Evolutionary conservation across 306 rosid genomes (phyloP).

Genomic region (Datisca glomerata): DNA sequence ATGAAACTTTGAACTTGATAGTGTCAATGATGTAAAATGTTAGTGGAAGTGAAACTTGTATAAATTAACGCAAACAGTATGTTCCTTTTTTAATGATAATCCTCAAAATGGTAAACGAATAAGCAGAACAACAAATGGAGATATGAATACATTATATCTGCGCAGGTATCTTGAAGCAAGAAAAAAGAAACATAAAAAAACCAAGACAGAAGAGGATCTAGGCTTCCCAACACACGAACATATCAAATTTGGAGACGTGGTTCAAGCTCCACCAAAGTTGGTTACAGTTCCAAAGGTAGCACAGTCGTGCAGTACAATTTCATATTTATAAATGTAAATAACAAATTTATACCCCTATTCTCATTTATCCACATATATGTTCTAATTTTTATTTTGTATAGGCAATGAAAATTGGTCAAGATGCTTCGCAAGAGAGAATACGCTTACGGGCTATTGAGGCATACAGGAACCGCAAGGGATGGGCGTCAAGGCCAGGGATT

Average conservation of each 20-base stretch:
- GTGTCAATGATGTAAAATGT: too few species aligned
- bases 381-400: constrained; percentile 18
- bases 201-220: constrained; percentile 23
- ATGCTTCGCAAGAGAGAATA: constrained; percentile 74
- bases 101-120: too few species aligned
- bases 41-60: too few species aligned
- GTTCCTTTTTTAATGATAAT: too few species aligned
- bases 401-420: constrained; percentile 50
- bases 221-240: constrained; percentile 68
- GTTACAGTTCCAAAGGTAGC: constrained; percentile 52
- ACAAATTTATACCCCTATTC: constrained; percentile 1
- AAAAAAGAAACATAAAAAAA: constrained; percentile 58
- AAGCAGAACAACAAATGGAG: too few species aligned
- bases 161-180: constrained; percentile 49
- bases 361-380: constrained; percentile 3
- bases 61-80: too few species aligned
- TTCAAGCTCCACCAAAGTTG: constrained; percentile 83
- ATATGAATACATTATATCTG: too few species aligned
- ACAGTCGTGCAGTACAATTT: neutral
- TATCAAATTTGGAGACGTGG: constrained; percentile 80
- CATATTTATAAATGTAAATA: neutral
- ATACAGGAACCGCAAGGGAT: constrained; percentile 64
- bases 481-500: constrained; percentile 79
- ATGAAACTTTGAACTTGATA: too few species aligned
- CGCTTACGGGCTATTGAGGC: constrained; percentile 73